Conservation (phyloP, 768 basidiomycete genomes). For the Trametes sanguinea region DNA sequence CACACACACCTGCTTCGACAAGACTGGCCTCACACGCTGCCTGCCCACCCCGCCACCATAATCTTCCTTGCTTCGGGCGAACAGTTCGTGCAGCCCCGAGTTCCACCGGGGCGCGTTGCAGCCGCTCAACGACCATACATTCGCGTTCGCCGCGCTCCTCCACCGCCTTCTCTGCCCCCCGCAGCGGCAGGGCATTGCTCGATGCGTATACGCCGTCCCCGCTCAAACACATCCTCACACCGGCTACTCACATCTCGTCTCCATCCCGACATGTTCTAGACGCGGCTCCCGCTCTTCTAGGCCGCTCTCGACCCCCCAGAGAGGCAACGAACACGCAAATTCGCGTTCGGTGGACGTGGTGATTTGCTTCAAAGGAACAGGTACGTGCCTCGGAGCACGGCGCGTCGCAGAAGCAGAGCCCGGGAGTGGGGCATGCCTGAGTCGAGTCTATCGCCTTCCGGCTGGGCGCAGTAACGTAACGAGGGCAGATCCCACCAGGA, state of each 20-base stretch:
- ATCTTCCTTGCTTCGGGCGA: too few species aligned
- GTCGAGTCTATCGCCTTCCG: background rate
- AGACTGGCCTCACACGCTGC: too few species aligned
- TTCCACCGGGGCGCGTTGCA: too few species aligned
- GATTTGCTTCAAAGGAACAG: background rate
- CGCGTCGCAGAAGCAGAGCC: background rate
- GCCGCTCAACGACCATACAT: too few species aligned
- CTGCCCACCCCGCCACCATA: too few species aligned
- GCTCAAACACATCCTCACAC: background rate
- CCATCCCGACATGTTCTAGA: slow-evolving; percentile 15
- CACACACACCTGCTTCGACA: background rate
- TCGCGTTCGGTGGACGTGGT: slow-evolving; percentile 3
- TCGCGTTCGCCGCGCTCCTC: background rate
- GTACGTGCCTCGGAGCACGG: background rate
- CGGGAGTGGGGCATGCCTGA: background rate
- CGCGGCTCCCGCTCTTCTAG: background rate
- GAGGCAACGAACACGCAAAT: background rate
- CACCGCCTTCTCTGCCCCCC: background rate
- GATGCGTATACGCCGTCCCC: slow-evolving; percentile 11
- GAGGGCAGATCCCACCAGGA: slow-evolving; percentile 16
- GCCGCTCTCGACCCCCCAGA: slow-evolving; percentile 10
- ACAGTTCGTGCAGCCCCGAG: too few species aligned
- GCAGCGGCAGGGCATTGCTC: slow-evolving; percentile 1
- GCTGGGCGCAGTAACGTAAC: slow-evolving; percentile 15
- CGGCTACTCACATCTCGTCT: slow-evolving; percentile 5